Evolutionary conservation across 2,329 filamentous ascomycete species (phyloP).

Genomic region (Penicillium sp.): DNA sequence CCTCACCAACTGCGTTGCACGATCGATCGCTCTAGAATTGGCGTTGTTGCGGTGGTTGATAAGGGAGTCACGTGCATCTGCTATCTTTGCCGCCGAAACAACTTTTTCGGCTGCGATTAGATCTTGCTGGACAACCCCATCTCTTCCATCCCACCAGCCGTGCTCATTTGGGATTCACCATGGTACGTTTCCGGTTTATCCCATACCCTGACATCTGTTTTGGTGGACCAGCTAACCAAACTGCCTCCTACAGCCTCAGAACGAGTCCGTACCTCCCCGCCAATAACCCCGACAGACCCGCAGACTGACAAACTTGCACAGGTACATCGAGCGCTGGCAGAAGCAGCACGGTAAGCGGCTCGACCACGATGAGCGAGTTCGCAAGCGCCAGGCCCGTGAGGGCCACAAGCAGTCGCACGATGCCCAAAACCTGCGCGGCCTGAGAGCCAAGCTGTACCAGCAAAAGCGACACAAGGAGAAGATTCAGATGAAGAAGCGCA

Average conservation of each 20-base stretch:
- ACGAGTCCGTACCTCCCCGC: slow-evolving; percentile 40
- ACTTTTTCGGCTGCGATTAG: slow-evolving; percentile 29
- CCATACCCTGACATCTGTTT: not conserved
- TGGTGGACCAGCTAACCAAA: slow-evolving; percentile 8
- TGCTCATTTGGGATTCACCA: slow-evolving; percentile 27
- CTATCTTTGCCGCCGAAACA: slow-evolving; percentile 28
- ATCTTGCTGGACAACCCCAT: slow-evolving; percentile 24
- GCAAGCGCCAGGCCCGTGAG: slow-evolving; percentile 85
- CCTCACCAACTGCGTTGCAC: too few species aligned
- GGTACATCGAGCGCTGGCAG: slow-evolving; percentile 71
- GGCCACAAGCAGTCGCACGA: slow-evolving; percentile 83
- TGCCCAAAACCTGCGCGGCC: slow-evolving; percentile 87
- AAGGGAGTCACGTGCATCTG: slow-evolving; percentile 23
- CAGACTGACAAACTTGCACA: slow-evolving; percentile 23
- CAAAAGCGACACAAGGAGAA: slow-evolving; percentile 95
- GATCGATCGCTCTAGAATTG: not conserved
- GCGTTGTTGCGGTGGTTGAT: slow-evolving; percentile 9
- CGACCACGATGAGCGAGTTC: slow-evolving; percentile 82
- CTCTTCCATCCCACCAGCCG: slow-evolving; percentile 16
- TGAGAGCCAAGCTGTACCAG: slow-evolving; percentile 88
- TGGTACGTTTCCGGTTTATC: slow-evolving; percentile 26
- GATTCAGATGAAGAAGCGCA: slow-evolving; percentile 94
- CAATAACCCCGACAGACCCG: slow-evolving; percentile 11
- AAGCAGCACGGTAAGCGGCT: slow-evolving; percentile 63
- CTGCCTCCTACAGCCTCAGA: slow-evolving; percentile 37